Evolutionary conservation across 768 basidiomycete genomes (phyloP).

Genomic region (Hygrocybe punicea): DNA sequence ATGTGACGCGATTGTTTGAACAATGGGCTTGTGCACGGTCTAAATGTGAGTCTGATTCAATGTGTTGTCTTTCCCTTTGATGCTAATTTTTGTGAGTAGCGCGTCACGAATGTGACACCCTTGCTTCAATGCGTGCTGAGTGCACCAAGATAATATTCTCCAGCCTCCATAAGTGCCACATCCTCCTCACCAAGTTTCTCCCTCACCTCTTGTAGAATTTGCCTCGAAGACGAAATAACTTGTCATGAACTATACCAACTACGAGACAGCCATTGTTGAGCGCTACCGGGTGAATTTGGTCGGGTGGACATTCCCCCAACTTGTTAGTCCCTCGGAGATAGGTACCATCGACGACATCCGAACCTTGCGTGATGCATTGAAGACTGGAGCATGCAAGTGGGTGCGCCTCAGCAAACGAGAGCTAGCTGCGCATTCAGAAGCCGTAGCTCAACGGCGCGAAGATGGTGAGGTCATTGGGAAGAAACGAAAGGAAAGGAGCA

Average conservation of each 20-base stretch:
- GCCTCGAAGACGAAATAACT: not conserved
- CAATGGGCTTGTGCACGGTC: not conserved
- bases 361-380: not conserved
- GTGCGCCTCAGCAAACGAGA: not conserved
- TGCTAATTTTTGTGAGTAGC: not conserved
- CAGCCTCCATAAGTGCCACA: not conserved
- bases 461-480: not conserved
- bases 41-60: not conserved
- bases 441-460: not conserved
- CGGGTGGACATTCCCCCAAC: not conserved
- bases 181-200: not conserved
- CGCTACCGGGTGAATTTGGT: not conserved
- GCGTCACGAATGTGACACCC: not conserved
- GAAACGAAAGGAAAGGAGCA: not conserved
- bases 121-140: not conserved
- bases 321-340: conserved; percentile 1
- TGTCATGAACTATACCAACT: conserved; percentile 4
- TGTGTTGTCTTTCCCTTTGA: too few relatives aligned
- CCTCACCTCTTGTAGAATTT: not conserved
- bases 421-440: not conserved
- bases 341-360: not conserved
- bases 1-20: conserved; percentile 1
- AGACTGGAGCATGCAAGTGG: conserved; percentile 2
- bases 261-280: not conserved
- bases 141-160: not conserved